Conservation (phyloP, 805 yeast genomes). For the Kazachstania viticola region DNA sequence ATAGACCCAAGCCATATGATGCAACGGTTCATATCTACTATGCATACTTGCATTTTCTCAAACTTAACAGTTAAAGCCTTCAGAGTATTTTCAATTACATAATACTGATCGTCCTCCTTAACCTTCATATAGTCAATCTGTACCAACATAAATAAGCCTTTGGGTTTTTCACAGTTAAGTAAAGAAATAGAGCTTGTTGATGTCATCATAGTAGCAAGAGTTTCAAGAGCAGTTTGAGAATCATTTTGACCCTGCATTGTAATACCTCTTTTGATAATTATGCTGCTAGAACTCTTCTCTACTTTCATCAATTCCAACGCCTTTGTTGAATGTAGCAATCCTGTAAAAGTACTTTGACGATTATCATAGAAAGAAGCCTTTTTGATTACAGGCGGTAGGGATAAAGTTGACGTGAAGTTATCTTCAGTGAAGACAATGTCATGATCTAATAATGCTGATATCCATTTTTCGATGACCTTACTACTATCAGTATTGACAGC, state of each 20-base stretch:
- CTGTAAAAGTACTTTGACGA: slow-evolving; percentile 9
- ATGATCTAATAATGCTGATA: slow-evolving; percentile 28
- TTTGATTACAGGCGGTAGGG: slow-evolving; percentile 11
- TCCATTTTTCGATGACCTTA: slow-evolving; percentile 31
- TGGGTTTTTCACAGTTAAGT: slow-evolving; percentile 18
- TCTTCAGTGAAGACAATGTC: slow-evolving; percentile 22
- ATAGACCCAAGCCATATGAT: slow-evolving; percentile 6
- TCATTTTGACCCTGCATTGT: slow-evolving; percentile 3
- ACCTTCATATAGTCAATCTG: slow-evolving; percentile 18
- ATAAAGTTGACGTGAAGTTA: slow-evolving; percentile 25
- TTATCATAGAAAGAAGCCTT: slow-evolving; percentile 2
- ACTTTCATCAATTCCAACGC: slow-evolving; percentile 11
- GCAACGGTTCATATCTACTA: slow-evolving; percentile 13
- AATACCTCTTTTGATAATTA: slow-evolving; percentile 16
- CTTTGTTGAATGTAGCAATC: slow-evolving; percentile 11
- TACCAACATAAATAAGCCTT: slow-evolving; percentile 16
- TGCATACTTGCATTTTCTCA: slow-evolving; percentile 9
- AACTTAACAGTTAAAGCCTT: slow-evolving; percentile 14
- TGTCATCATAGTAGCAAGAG: slow-evolving; percentile 15
- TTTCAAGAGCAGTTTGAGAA: slow-evolving; percentile 2
- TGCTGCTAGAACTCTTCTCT: slow-evolving; percentile 10
- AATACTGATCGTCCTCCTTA: slow-evolving; percentile 2
- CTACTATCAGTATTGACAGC: slow-evolving; percentile 19
- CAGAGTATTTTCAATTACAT: slow-evolving; percentile 14
- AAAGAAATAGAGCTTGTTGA: slow-evolving; percentile 22